Conservation (phyloP, 2,329 filamentous ascomycete genomes). For the Fusarium zealandicum region DNA sequence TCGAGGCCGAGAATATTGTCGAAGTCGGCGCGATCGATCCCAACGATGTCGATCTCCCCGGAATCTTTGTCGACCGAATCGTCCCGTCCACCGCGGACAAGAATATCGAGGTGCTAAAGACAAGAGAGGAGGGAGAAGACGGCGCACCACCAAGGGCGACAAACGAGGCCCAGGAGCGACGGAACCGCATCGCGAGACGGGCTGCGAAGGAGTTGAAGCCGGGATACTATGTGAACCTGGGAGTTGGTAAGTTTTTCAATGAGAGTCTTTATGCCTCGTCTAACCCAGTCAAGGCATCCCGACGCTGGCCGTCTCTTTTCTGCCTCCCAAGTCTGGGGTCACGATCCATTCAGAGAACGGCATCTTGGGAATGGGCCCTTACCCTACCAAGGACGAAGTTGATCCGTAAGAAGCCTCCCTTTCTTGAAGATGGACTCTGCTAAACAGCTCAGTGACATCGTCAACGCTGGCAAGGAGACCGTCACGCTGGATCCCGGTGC, state of each 20-base stretch:
- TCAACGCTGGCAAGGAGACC: slow-evolving; percentile 89
- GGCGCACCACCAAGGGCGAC: slow-evolving; percentile 50
- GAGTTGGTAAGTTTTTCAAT: slow-evolving; percentile 58
- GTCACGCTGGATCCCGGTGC: slow-evolving; percentile 81
- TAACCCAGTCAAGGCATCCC: slow-evolving; percentile 66
- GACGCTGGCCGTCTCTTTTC: slow-evolving; percentile 80
- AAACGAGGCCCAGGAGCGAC: slow-evolving; percentile 58
- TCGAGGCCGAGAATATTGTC: slow-evolving; percentile 86
- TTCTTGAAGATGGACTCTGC: not conserved
- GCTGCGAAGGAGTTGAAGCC: slow-evolving; percentile 83
- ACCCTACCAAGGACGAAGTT: slow-evolving; percentile 74
- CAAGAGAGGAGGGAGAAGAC: slow-evolving; percentile 54
- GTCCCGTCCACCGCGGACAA: slow-evolving; percentile 76
- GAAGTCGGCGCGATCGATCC: slow-evolving; percentile 75
- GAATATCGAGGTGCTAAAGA: slow-evolving; percentile 73
- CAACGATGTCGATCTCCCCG: slow-evolving; percentile 78
- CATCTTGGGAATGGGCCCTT: slow-evolving; percentile 82
- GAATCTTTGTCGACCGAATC: slow-evolving; percentile 84
- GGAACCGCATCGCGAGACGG: slow-evolving; percentile 76
- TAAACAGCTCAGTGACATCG: slow-evolving; percentile 64
- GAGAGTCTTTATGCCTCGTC: not conserved
- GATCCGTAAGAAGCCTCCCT: slow-evolving; percentile 62
- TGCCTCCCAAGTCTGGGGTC: slow-evolving; percentile 73
- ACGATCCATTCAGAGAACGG: slow-evolving; percentile 90
- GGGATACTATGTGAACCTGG: slow-evolving; percentile 81